phyloP scores from a whole-genome alignment of 495 filamentous ascomycete species.

The Xylaria longipes region DNA sequence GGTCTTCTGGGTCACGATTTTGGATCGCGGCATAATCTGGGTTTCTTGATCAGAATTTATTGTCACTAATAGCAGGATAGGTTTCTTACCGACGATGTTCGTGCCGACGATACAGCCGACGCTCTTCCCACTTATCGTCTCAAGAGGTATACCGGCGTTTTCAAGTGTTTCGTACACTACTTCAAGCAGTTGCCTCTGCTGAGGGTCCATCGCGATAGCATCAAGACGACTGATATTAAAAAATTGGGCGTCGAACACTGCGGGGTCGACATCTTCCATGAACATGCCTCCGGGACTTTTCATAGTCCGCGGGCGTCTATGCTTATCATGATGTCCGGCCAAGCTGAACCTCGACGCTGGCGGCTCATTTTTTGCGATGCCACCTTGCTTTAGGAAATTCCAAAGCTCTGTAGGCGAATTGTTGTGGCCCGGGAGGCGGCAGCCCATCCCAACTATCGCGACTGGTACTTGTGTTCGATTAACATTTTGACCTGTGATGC shows the following conservation, averaged over 20 bases:
- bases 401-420: not conserved
- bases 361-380: not conserved
- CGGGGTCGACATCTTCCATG: constrained; percentile 57
- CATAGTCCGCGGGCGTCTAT: not conserved
- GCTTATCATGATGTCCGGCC: not conserved
- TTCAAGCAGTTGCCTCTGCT: constrained; percentile 76
- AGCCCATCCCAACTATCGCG: not conserved
- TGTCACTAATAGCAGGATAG: not conserved
- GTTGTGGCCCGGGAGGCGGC: not conserved
- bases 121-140: constrained; percentile 69
- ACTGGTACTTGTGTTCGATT: not conserved
- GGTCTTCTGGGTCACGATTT: constrained; percentile 26
- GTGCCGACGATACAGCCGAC: constrained; percentile 83
- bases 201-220: constrained; percentile 80
- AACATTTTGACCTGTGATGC: not conserved
- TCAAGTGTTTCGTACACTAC: constrained; percentile 84
- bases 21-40: constrained; percentile 57
- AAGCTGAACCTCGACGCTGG: not conserved
- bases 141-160: constrained; percentile 77
- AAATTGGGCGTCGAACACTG: constrained; percentile 78
- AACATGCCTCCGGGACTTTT: constrained; percentile 30
- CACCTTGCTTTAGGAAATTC: not conserved
- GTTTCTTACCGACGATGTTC: constrained; percentile 62
- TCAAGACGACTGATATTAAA: constrained; percentile 74
- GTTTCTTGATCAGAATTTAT: not conserved